These are phyloP conservation scores for Ascochyta clinopodiicola DNA, from an alignment of 2,329 filamentous ascomycete genomes.

Conservation along the genomic window DNA sequence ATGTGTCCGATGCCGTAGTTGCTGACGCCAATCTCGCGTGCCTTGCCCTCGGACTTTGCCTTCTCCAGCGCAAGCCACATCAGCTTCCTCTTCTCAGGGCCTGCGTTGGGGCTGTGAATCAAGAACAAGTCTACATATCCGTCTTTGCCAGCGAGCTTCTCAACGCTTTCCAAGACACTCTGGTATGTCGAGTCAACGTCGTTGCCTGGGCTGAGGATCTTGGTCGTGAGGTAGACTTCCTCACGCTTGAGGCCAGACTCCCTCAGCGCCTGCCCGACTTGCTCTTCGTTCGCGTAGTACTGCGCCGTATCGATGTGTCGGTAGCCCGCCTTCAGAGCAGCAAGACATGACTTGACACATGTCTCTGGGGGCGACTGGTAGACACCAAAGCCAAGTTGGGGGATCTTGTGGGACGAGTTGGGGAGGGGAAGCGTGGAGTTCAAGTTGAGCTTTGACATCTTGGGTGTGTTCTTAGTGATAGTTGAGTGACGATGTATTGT, in stretches of 20 bases:
- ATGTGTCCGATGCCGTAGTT: slow-evolving; percentile 74
- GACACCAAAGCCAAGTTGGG: slow-evolving; percentile 74
- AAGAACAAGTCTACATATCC: slow-evolving; percentile 76
- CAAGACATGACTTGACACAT: slow-evolving; percentile 65
- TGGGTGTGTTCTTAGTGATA: slow-evolving; percentile 12
- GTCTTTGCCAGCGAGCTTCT: slow-evolving; percentile 60
- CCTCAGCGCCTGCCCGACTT: slow-evolving; percentile 70
- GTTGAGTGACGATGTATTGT: slow-evolving; percentile 3
- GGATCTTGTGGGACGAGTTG: slow-evolving; percentile 62
- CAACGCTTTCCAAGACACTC: slow-evolving; percentile 66
- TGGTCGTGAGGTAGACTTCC: slow-evolving; percentile 74
- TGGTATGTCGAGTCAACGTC: slow-evolving; percentile 66
- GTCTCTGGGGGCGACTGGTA: slow-evolving; percentile 64
- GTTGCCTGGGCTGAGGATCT: slow-evolving; percentile 64
- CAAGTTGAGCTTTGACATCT: slow-evolving; percentile 48
- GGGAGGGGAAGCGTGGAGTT: slow-evolving; percentile 58
- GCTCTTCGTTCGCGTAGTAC: slow-evolving; percentile 72
- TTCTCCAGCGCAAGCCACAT: slow-evolving; percentile 73
- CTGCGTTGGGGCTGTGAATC: slow-evolving; percentile 69
- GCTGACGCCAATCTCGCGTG: slow-evolving; percentile 73
- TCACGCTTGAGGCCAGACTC: slow-evolving; percentile 62
- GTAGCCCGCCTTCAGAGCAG: slow-evolving; percentile 65
- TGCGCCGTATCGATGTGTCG: slow-evolving; percentile 72
- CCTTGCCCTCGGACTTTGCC: slow-evolving; percentile 64
- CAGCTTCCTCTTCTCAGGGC: slow-evolving; percentile 61